Base-by-base conservation (phyloP, 129 eudicot genomes). In the Ambrosia trifida region DNA sequence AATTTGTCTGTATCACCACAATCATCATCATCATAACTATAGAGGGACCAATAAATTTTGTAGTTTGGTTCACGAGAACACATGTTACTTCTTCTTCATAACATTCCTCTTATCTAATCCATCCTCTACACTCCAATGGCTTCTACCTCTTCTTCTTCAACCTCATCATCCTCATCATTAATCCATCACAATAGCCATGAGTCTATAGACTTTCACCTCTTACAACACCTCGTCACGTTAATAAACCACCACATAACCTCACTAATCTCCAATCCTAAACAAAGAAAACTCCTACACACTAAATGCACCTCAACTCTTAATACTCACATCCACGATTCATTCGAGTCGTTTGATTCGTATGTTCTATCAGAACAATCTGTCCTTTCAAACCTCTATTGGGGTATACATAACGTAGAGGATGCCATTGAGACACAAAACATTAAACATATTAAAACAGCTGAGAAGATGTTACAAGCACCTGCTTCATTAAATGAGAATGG, bases 381-480 rank as follows among this genome's bases (percentile, higher is more conserved):
- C 0, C 62, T 90, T 9, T 85, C 91, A 0, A 90, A 83, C 69
- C 84, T 90, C 7, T 83, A 77, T 50, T 73, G 81, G 84, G 97
- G 97, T 24, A 81, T 90, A 3, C 86, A 87, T 8, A 77, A 67
- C 32, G 76, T 81, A 4, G 97, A 90, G 35, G 64, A 79, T 4
- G 87, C 89, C 12, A 45, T 76, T 0, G 67, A 64, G 3, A 62
- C 85, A 4, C 72, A 64, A 40, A 51, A 65, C 4, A 30, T 17
- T 10, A 9, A 66, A 0, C 76, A 68, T 4, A 81, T 81, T 32
- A 58, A 40, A 5, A 69, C 75, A 11, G 60, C 87, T 1, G 95
- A 90, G 66, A 83, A 70, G 49, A 79, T 85, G 95, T 87, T 90
- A 11, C 97, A 90, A 57, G 84, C 84, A 0, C 97, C 97, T 6